A percentile compares a stretch with the other conserved stretches of the same genome.
phyloP scores from a whole-genome alignment of 1,284 basidiomycete species.

The Bjerkandera adusta region DNA sequence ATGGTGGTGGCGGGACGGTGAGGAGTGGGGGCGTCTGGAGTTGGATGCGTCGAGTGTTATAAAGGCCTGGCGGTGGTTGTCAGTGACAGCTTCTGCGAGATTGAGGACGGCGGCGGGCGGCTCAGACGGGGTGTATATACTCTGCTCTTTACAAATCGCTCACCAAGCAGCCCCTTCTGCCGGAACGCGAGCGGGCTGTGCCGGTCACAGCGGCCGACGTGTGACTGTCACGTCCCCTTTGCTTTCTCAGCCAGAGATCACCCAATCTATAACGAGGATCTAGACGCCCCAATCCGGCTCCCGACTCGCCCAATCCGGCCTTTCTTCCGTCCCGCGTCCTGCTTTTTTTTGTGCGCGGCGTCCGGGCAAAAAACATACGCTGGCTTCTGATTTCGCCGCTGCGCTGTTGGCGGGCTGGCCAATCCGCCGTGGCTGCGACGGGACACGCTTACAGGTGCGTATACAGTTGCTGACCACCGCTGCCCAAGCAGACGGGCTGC shows the following conservation, averaged over 20 bases:
- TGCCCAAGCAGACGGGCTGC: too few relatives aligned
- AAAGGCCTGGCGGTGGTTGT: conserved; percentile 6
- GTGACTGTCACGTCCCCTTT: conserved; percentile 13
- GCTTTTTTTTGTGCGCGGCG: background rate
- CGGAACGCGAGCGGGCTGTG: conserved; percentile 13
- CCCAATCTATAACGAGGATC: conserved; percentile 3
- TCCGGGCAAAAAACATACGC: background rate
- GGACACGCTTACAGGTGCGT: too few relatives aligned
- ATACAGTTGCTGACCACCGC: too few relatives aligned
- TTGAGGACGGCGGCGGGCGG: conserved; percentile 7
- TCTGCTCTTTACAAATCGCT: conserved; percentile 17
- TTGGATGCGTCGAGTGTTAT: conserved; percentile 1
- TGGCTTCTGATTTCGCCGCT: too few relatives aligned
- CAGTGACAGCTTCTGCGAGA: conserved; percentile 1
- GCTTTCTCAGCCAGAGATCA: conserved; percentile 16
- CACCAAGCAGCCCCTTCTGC: conserved; percentile 9
- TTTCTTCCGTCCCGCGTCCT: too few relatives aligned
- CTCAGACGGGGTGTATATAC: conserved; percentile 12
- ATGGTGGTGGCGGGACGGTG: background rate
- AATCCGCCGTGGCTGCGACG: too few relatives aligned
- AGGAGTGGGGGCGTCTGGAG: background rate
- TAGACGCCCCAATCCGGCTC: background rate
- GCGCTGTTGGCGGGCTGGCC: too few relatives aligned
- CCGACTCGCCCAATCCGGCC: background rate
- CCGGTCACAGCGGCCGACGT: conserved; percentile 14